These are phyloP conservation scores for Leucogyrophana mollusca DNA, from an alignment of 768 basidiomycete species.

Conservation along the genomic window DNA sequence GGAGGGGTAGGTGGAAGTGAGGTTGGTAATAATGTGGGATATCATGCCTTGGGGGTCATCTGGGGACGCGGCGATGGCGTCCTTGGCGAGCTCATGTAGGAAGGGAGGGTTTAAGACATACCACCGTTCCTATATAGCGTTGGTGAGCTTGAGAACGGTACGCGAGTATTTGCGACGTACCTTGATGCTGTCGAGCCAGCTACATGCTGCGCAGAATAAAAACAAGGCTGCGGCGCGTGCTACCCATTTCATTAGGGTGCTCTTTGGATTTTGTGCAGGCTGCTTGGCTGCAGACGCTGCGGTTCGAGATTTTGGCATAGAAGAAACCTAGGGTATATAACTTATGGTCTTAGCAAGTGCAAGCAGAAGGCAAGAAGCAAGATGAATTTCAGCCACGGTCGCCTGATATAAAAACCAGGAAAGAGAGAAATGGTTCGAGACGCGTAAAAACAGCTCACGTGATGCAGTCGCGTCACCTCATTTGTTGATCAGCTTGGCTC, in stretches of 20 bases:
- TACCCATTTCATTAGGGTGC: slow-evolving; percentile 32
- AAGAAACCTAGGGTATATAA: too few species aligned
- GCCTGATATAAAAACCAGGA: too few species aligned
- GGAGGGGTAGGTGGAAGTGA: slow-evolving; percentile 69
- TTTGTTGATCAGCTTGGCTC: not conserved
- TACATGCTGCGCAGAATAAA: slow-evolving; percentile 34
- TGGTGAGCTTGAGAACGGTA: not conserved
- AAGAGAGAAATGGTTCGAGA: not conserved
- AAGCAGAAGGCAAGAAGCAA: too few species aligned
- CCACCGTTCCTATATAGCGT: slow-evolving; percentile 67
- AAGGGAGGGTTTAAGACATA: slow-evolving; percentile 78
- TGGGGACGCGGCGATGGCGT: slow-evolving; percentile 66
- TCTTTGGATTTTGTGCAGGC: not conserved
- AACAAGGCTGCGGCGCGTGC: slow-evolving; percentile 23
- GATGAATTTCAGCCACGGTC: too few species aligned
- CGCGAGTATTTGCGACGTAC: slow-evolving; percentile 30
- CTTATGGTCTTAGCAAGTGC: too few species aligned
- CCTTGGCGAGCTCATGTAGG: slow-evolving; percentile 71
- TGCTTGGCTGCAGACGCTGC: not conserved
- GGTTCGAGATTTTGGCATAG: slow-evolving; percentile 17
- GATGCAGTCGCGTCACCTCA: not conserved
- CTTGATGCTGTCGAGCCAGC: slow-evolving; percentile 64
- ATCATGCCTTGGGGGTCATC: slow-evolving; percentile 75
- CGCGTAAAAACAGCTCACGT: slow-evolving; percentile 1
- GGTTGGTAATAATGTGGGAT: slow-evolving; percentile 76